A percentile compares a stretch with the other conserved stretches of the same genome.
Evolutionary conservation across 2,329 filamentous ascomycete genomes (phyloP).

Genomic region (Penicillium sp.): DNA sequence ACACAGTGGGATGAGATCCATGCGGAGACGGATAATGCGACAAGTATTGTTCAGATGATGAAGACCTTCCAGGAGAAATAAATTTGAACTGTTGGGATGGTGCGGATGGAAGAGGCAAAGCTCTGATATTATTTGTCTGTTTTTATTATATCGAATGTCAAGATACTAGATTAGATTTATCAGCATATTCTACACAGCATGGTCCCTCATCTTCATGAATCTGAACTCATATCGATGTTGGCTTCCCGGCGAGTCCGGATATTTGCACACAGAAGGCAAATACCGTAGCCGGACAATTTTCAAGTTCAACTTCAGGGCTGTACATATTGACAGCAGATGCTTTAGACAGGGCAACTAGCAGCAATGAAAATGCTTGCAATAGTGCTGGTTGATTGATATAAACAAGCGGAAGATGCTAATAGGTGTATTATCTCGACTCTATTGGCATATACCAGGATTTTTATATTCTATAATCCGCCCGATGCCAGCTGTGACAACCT

Average conservation of each 20-base stretch:
- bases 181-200: neutral
- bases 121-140: neutral
- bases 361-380: neutral
- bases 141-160: neutral
- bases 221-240: neutral
- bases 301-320: neutral
- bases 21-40: neutral
- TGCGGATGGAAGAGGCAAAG: neutral
- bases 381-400: no score
- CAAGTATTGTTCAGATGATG: conserved; percentile 2
- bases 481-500: neutral
- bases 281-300: neutral
- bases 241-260: neutral
- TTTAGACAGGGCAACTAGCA: neutral
- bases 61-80: neutral
- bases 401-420: neutral
- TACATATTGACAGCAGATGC: neutral
- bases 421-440: neutral
- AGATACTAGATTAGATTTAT: neutral
- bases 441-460: neutral
- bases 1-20: neutral
- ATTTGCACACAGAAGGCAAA: neutral
- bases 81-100: neutral
- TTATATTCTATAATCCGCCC: neutral
- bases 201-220: neutral